Conservation (phyloP, 2,329 filamentous ascomycete genomes). For the Colletotrichum costaricense region DNA sequence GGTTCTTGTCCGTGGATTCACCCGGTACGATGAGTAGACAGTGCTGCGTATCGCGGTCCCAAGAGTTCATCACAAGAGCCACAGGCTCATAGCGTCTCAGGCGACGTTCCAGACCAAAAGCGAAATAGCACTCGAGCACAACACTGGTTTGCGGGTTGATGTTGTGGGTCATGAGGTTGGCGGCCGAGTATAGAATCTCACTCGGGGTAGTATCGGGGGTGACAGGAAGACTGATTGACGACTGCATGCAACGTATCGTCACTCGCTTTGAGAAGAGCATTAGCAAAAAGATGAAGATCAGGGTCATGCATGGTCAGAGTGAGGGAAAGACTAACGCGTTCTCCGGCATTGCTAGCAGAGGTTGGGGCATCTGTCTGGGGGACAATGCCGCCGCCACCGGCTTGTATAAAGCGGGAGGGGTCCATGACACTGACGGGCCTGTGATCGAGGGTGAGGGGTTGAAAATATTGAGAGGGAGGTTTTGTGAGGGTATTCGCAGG, state of each 20-base stretch:
- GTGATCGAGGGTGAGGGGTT: slow-evolving; percentile 20
- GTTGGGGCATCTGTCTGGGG: slow-evolving; percentile 78
- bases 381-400: slow-evolving; percentile 58
- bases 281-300: slow-evolving; percentile 37
- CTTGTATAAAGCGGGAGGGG: slow-evolving; percentile 50
- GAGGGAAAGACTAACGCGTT: slow-evolving; percentile 68
- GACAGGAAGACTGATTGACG: slow-evolving; percentile 77
- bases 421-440: slow-evolving; percentile 30
- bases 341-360: slow-evolving; percentile 83
- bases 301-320: neutral
- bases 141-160: slow-evolving; percentile 75
- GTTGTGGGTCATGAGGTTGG: slow-evolving; percentile 69
- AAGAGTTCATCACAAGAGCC: slow-evolving; percentile 90
- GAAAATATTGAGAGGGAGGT: slow-evolving; percentile 20
- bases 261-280: slow-evolving; percentile 65
- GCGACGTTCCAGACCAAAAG: slow-evolving; percentile 83
- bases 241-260: slow-evolving; percentile 77
- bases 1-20: slow-evolving; percentile 63
- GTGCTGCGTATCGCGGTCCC: slow-evolving; percentile 86
- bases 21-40: slow-evolving; percentile 74
- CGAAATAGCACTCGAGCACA: slow-evolving; percentile 81
- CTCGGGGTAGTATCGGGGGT: slow-evolving; percentile 78
- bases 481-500: slow-evolving; percentile 39
- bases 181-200: slow-evolving; percentile 78
- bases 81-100: slow-evolving; percentile 88